Base-by-base conservation (phyloP, 768 basidiomycete genomes). In the Amanita jacksonii region DNA sequence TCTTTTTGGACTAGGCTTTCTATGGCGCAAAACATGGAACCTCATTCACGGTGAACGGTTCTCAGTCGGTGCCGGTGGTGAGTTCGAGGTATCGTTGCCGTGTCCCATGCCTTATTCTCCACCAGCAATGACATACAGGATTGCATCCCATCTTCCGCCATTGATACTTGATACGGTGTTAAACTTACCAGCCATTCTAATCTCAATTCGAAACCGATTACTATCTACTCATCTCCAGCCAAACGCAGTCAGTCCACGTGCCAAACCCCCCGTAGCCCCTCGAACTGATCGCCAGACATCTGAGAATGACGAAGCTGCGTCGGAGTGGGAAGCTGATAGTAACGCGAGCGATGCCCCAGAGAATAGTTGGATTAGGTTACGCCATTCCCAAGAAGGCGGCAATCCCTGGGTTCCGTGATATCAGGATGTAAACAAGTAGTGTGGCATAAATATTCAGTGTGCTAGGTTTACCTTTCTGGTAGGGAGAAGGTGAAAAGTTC, bases 1-100 rank as follows among this genome's bases (percentile, higher is more conserved):
- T 13, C 2, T 69, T 7, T 66, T 70, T 44, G 72, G 69, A 4
- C 43, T 76, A 37, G 68, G 69, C 16, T 52, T 78, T 27, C 61
- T 64, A 9, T 45, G 77, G 5, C 76, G 77, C 1, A 64, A 66
- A 33, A 24, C 76, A 19, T 65, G 66, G 45, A 72, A 77, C 50
- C 77, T 77, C 70, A 52, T 81, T 20, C 69, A 73, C 24, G 85
- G 86, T 2, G 75, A 85, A 43, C 62, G 84, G 28, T 75, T 85
- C 54, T 73, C 77, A 15, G 63, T 90, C 44, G 88, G 88, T 46
- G 81, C 88, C 40, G 88, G 87, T 60, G 85, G 86, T 89, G 54
- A 53, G 74, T 62, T 15, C 0, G 19, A 16, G 42, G 12, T 37
- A 23, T 24, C 23, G 35, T 25, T 40, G 32, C 36, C 6, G 37